Evolutionary conservation across 2,329 filamentous ascomycete species (phyloP).

Genomic region (Aspergillus carbonarius): DNA sequence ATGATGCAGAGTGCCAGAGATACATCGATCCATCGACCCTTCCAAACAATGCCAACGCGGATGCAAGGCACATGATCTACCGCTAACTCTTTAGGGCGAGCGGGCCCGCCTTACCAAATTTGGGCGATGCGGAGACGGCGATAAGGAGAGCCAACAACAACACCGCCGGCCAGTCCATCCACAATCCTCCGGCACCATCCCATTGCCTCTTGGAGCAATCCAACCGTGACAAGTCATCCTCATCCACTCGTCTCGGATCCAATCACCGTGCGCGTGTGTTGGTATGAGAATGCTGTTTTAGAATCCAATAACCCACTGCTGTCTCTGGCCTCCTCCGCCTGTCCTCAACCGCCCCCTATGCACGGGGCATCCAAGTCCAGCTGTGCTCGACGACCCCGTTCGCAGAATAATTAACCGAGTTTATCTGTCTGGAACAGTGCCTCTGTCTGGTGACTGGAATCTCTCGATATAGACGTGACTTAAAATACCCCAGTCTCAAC

Average conservation of each 20-base stretch:
- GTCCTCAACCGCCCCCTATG: constrained; percentile 1
- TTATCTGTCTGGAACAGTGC: background rate
- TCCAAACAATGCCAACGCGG: too few species aligned
- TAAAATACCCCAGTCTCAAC: background rate
- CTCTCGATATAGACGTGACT: background rate
- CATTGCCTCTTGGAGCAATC: background rate
- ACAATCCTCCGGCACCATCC: background rate
- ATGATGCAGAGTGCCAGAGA: too few species aligned
- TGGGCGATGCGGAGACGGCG: constrained; percentile 15
- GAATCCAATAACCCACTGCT: constrained; percentile 1
- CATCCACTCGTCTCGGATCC: background rate
- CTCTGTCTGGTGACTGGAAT: background rate
- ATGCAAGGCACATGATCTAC: constrained; percentile 8
- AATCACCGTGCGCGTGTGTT: constrained; percentile 1
- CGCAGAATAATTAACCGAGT: background rate
- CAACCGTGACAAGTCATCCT: constrained; percentile 4
- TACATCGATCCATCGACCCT: too few species aligned
- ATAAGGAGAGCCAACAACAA: background rate
- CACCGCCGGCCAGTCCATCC: background rate
- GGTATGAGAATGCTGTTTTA: constrained; percentile 4
- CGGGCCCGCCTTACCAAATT: constrained; percentile 13
- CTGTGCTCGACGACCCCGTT: background rate
- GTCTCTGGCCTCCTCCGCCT: background rate
- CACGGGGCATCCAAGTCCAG: background rate
- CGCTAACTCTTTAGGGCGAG: constrained; percentile 8